Evolutionary conservation across 345 rosid genomes (phyloP).

Genomic region (Citrus reticulata): DNA sequence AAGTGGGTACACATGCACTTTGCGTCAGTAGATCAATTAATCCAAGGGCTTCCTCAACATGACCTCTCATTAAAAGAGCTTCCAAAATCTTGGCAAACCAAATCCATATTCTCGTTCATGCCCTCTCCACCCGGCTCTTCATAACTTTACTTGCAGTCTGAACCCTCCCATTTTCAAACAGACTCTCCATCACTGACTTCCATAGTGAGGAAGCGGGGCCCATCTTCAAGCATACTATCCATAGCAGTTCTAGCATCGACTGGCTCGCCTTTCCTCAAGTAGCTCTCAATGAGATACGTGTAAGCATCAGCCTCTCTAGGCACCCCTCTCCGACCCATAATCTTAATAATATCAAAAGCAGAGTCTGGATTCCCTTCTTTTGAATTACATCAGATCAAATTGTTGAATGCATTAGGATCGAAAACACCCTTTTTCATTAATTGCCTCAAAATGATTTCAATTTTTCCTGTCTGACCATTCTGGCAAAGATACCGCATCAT

Average conservation of each 20-base stretch:
- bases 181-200: slow-evolving; percentile 73
- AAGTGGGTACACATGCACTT: slow-evolving; percentile 43
- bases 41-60: slow-evolving; percentile 85
- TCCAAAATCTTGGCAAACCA: slow-evolving; percentile 67
- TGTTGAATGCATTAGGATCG: slow-evolving; percentile 68
- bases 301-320: slow-evolving; percentile 73
- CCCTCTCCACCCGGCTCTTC: slow-evolving; percentile 82
- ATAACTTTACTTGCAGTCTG: slow-evolving; percentile 90
- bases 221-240: slow-evolving; percentile 83
- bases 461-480: slow-evolving; percentile 66
- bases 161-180: slow-evolving; percentile 78
- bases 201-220: slow-evolving; percentile 64
- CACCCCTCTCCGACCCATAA: slow-evolving; percentile 71
- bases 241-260: slow-evolving; percentile 80
- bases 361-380: slow-evolving; percentile 79
- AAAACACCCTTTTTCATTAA: slow-evolving; percentile 80
- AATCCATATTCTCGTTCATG: slow-evolving; percentile 68
- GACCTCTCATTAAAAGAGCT: slow-evolving; percentile 85
- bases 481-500: slow-evolving; percentile 64
- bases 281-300: slow-evolving; percentile 69
- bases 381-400: slow-evolving; percentile 65
- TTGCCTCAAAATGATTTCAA: slow-evolving; percentile 76
- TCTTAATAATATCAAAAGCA: slow-evolving; percentile 77
- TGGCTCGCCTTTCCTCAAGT: slow-evolving; percentile 86
- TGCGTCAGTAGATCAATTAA: slow-evolving; percentile 69